Conservation (phyloP, 257 asterid genomes). For the Solanum lycopersicoides region DNA sequence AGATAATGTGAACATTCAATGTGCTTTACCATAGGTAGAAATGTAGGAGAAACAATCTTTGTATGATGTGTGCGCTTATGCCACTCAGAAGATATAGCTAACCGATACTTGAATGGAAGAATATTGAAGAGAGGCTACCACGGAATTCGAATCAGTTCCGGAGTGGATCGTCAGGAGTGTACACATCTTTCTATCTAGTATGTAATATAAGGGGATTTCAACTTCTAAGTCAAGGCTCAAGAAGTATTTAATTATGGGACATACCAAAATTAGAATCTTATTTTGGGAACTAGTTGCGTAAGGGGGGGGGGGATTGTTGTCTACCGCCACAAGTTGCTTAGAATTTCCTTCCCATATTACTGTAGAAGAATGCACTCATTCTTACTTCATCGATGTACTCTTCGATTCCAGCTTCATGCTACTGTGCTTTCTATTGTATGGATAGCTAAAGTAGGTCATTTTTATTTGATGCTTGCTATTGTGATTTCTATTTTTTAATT, state of each 20-base stretch:
- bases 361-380: not conserved
- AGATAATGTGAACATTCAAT: not conserved
- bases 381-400: not conserved
- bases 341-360: not conserved
- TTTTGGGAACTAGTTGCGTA: not conserved
- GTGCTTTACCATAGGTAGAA: not conserved
- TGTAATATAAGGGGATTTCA: not conserved
- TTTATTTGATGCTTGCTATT: constrained; percentile 2
- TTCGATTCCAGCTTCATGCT: not conserved
- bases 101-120: not conserved
- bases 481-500: not conserved
- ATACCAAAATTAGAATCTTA: not conserved
- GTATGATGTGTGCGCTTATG: not conserved
- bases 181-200: not conserved
- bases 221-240: not conserved
- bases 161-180: not conserved
- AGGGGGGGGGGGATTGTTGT: not conserved
- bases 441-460: not conserved
- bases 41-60: not conserved
- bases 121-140: not conserved
- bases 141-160: not conserved
- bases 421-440: not conserved
- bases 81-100: not conserved
- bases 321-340: not conserved
- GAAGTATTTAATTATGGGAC: not conserved